Evolutionary conservation across 345 rosid species (phyloP).

Genomic region (Reutealis trisperma): DNA sequence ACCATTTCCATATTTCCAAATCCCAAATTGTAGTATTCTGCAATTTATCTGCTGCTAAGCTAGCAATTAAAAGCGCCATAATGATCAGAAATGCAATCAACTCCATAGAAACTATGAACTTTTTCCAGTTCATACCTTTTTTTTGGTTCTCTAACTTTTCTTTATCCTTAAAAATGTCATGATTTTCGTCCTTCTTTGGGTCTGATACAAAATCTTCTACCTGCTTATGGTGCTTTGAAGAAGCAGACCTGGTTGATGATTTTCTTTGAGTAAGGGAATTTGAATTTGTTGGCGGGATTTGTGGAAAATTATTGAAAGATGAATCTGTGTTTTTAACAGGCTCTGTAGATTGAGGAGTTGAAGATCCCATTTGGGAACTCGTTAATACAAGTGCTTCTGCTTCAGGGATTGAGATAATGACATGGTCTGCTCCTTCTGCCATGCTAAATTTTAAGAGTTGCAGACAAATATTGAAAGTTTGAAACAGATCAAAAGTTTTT

Average conservation of each 20-base stretch:
- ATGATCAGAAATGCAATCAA: constrained; percentile 24
- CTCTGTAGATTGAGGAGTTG: background rate
- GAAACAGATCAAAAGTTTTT: too few relatives aligned
- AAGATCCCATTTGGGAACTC: background rate
- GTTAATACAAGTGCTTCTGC: background rate
- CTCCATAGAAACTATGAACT: constrained; percentile 28
- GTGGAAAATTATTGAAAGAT: background rate
- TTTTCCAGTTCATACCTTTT: constrained; percentile 6
- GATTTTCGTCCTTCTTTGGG: background rate
- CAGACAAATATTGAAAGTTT: too few relatives aligned
- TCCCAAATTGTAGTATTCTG: constrained; percentile 35
- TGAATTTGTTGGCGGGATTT: background rate
- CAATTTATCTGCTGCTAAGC: constrained; percentile 37
- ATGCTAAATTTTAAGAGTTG: background rate
- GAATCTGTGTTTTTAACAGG: background rate
- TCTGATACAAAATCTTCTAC: too few relatives aligned
- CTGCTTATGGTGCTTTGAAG: background rate
- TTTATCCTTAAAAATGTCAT: too few relatives aligned
- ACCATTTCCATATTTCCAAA: constrained; percentile 57
- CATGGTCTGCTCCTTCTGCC: background rate
- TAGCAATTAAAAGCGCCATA: constrained; percentile 34
- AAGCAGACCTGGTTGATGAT: background rate
- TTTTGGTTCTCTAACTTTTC: background rate
- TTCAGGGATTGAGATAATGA: background rate
- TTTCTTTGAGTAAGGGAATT: background rate